Evolutionary conservation across 108 stramenopile genomes (phyloP), one percentile per base, ranked within the genome.

Genomic region (Nannochloropsis oceanica): DNA sequence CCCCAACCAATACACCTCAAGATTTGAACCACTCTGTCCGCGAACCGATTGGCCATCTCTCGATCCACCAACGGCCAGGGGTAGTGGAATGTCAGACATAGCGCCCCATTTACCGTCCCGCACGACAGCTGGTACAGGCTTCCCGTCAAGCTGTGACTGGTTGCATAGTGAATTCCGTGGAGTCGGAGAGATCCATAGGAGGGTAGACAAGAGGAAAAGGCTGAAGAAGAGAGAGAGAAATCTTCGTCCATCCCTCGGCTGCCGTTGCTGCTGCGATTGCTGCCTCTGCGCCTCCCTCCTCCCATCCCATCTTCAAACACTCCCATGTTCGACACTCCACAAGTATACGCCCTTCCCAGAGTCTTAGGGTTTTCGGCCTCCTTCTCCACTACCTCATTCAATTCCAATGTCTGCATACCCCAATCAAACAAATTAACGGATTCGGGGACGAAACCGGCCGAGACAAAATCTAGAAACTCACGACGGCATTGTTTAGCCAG

Each of bases 261-360:
- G 20, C 13, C 81, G 22, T n/a, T n/a, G n/a, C 59, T 73, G 18
- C n/a, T 10, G 59, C 59, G 10, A 18, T n/a, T 73, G 18, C 22
- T n/a, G n/a, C 59, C 10, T n/a, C 59, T n/a, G 59, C n/a, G 2
- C 2, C 59, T 73, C 22, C n/a, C 10, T 73, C 22, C 22, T 18
- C 59, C 59, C 59, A 7, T n/a, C n/a, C 22, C 59, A 18, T 10
- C 59, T 18, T 73, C 59, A n/a, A 73, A 73, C 22, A 83, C 81
- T 25, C 87, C 87, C 87, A 87, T 87, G 81, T 87, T 87, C 50
- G 83, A 84, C 34, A 87, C 87, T 11, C 87, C 87, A 42, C 83
- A 84, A 11, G 87, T 87, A 81, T 87, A 87, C 13, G 87, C 87
- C 43, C 87, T 43, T 34, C 87, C 87, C 13, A 87, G 50, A n/a